phyloP scores from a whole-genome alignment of 371 early-diverging fungal species.

The Mucor mucedo region DNA sequence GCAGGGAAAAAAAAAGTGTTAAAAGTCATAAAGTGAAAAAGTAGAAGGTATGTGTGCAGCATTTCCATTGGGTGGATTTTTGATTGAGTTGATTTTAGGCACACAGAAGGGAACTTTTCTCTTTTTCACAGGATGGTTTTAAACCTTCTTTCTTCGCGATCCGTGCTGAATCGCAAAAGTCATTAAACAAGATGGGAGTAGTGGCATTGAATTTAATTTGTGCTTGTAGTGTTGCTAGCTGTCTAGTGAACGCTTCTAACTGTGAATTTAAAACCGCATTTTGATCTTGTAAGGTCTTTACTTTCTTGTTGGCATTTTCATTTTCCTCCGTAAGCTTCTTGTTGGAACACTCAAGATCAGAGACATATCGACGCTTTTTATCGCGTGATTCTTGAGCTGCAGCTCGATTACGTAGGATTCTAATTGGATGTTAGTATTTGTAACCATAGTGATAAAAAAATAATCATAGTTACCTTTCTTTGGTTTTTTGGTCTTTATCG shows the following conservation, averaged over 20 bases:
- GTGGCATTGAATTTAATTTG: slow-evolving; percentile 48
- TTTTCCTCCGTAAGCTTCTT: slow-evolving; percentile 70
- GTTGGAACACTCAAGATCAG: slow-evolving; percentile 77
- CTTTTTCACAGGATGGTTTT: neutral
- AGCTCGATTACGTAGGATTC: slow-evolving; percentile 88
- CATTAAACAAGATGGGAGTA: slow-evolving; percentile 43
- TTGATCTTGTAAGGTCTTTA: slow-evolving; percentile 67
- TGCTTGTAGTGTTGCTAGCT: slow-evolving; percentile 56
- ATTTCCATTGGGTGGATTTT: neutral
- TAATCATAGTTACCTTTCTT: slow-evolving; percentile 32
- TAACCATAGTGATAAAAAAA: neutral
- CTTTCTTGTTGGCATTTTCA: slow-evolving; percentile 59
- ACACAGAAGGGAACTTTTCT: neutral
- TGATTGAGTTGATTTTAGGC: slow-evolving; percentile 6
- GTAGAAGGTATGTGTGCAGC: slow-evolving; percentile 1
- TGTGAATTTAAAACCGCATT: slow-evolving; percentile 62
- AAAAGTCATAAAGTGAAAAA: slow-evolving; percentile 2
- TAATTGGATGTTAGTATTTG: slow-evolving; percentile 1
- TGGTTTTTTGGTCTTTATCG: slow-evolving; percentile 56
- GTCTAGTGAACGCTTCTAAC: slow-evolving; percentile 62
- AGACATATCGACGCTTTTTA: slow-evolving; percentile 82
- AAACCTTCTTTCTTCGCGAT: slow-evolving; percentile 40
- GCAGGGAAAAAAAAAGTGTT: slow-evolving; percentile 43
- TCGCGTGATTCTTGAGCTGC: slow-evolving; percentile 91
- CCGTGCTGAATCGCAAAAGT: slow-evolving; percentile 67